Evolutionary conservation across 139 green algal genomes (phyloP), one percentile per base, ranked within the genome.

Genomic region (Asterochloris sp.): DNA sequence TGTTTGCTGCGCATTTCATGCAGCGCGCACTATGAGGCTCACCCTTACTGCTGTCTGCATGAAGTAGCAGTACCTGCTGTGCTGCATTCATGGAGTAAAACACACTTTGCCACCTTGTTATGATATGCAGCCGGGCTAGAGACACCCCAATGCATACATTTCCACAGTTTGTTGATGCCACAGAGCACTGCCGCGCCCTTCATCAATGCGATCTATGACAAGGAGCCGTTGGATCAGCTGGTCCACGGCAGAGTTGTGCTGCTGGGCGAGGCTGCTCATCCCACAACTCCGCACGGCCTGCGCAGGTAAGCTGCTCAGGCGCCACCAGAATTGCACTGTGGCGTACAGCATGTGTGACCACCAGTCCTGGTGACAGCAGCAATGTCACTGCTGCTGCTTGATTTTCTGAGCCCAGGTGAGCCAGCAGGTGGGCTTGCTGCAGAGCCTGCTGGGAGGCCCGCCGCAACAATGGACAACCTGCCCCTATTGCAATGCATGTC

Each of bases 161-260:
- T 21, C 4, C 17, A 24, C 4, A 2, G 8, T 8, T 71, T 54
- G 19, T 71, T 71, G 17, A 21, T 71, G 66, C 66, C 66, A n/a
- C 83, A 83, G 77, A 78, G 28, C 13, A 86, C 83, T 10, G 23
- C 74, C 13, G 28, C 29, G 10, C 83, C 83, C 4, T 86, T 86
- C 69, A 76, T 86, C 61, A 86, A 86, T 76, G 83, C 78, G 15
- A 86, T 86, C 62, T 86, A 71, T 80, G 83, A 86, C 78, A 68
- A 68, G 19, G 83, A 86, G 77, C 83, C 83, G 0, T 69, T 83
- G 77, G 21, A 74, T 10, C 76, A 83, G 17, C 76, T 69, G 74
- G 83, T 83, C 23, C 75, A 47, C 21, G 83, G 78, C 0, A 68
- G 78, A 16, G 60, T 76, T 12, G 83, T 75, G 61, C 63, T 86